phyloP scores from a whole-genome alignment of 352 stramenopile genomes.

The Phytophthora sansomeana region DNA sequence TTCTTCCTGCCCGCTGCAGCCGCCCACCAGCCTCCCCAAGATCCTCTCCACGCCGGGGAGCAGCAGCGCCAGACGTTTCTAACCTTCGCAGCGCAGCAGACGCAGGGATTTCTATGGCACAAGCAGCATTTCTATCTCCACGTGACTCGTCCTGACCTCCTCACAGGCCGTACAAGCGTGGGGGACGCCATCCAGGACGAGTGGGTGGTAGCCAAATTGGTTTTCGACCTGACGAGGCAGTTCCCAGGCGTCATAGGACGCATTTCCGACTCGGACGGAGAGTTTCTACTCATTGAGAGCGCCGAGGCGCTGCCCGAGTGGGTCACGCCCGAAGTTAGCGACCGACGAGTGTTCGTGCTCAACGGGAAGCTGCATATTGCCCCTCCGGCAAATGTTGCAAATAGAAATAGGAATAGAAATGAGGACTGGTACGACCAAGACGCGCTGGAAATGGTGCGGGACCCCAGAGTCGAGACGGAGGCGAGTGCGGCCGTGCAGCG shows the following conservation, averaged over 20 bases:
- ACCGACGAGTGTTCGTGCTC: constrained; percentile 56
- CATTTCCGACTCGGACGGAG: constrained; percentile 62
- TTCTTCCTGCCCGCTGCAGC: constrained; percentile 39
- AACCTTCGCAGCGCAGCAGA: constrained; percentile 43
- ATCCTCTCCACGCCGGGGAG: constrained; percentile 17
- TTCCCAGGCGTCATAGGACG: constrained; percentile 47
- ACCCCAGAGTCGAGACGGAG: constrained; percentile 28
- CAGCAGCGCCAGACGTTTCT: constrained; percentile 31
- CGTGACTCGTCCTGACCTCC: constrained; percentile 37
- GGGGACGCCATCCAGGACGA: constrained; percentile 78
- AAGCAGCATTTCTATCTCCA: constrained; percentile 58
- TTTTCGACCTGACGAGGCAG: constrained; percentile 53
- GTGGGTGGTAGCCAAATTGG: constrained; percentile 62
- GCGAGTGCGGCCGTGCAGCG: constrained; percentile 51
- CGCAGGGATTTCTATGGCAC: constrained; percentile 63
- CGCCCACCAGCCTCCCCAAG: neutral
- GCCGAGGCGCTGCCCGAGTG: constrained; percentile 73
- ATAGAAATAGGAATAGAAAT: constrained; percentile 13
- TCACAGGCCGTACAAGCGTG: constrained; percentile 48
- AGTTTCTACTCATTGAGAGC: constrained; percentile 84
- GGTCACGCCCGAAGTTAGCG: constrained; percentile 66
- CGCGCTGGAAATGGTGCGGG: constrained; percentile 43
- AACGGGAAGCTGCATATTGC: constrained; percentile 58
- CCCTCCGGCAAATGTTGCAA: constrained; percentile 14
- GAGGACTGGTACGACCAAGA: constrained; percentile 38